Conservation (phyloP, 202 grass and related monocot species). For the Eragrostis tef region DNA sequence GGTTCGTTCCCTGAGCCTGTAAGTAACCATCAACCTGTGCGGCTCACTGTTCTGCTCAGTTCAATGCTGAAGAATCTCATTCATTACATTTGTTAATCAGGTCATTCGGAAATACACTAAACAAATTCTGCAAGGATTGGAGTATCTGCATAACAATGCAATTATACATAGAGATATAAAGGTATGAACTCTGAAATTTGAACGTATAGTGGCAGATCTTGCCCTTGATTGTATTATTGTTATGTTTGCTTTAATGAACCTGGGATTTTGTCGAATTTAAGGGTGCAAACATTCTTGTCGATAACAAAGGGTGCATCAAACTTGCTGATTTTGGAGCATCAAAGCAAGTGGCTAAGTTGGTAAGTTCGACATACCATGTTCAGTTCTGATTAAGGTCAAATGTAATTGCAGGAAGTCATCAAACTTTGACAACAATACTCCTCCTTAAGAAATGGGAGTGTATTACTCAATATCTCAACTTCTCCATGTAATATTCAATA, state of each 20-base stretch:
- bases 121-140: conserved; percentile 85
- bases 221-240: conserved; percentile 22
- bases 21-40: conserved; percentile 47
- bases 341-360: conserved; percentile 96
- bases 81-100: conserved; percentile 50
- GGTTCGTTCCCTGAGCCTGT: conserved; percentile 91
- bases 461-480: neutral
- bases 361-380: conserved; percentile 42
- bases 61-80: conserved; percentile 26
- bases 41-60: conserved; percentile 16
- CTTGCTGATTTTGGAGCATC: conserved; percentile 99
- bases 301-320: conserved; percentile 99
- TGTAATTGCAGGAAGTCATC: conserved; percentile 25
- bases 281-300: conserved; percentile 98
- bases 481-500: neutral
- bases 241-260: conserved; percentile 20
- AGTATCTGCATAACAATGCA: conserved; percentile 89
- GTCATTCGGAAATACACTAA: conserved; percentile 98
- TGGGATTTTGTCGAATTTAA: conserved; percentile 48
- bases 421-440: conserved; percentile 22
- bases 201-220: conserved; percentile 5
- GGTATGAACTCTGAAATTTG: conserved; percentile 54
- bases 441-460: neutral
- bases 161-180: conserved; percentile 99
- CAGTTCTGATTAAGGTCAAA: conserved; percentile 29